These are phyloP conservation scores for Moesziomyces sp. DNA, from an alignment of 1,284 basidiomycete species.

Conservation along the genomic window DNA sequence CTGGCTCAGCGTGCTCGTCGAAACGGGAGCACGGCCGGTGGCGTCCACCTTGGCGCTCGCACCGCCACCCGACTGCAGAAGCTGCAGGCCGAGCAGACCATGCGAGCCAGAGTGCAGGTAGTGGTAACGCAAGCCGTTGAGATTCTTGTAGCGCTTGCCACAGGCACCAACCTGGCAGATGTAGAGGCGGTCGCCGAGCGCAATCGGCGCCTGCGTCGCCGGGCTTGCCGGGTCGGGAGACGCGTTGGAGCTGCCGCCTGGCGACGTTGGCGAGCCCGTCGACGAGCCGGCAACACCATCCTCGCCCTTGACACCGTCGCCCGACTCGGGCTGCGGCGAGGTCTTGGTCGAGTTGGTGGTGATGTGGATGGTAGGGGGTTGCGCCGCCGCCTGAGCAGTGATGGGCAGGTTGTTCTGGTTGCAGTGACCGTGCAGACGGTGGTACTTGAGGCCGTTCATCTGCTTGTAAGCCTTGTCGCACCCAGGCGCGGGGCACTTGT, in stretches of 20 bases:
- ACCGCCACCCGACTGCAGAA: constrained; percentile 63
- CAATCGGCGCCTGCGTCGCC: constrained; percentile 23
- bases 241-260: constrained; percentile 21
- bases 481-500: constrained; percentile 94
- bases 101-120: constrained; percentile 97
- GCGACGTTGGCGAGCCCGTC: constrained; percentile 31
- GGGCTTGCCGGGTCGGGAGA: constrained; percentile 43
- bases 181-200: constrained; percentile 53
- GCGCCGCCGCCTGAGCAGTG: constrained; percentile 41
- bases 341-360: constrained; percentile 34
- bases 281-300: constrained; percentile 20
- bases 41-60: constrained; percentile 64
- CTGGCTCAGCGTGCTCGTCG: constrained; percentile 60
- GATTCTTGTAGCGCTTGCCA: constrained; percentile 91
- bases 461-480: constrained; percentile 99
- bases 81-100: constrained; percentile 67
- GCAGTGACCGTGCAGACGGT: constrained; percentile 92
- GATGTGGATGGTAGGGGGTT: constrained; percentile 44
- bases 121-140: constrained; percentile 78
- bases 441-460: constrained; percentile 95
- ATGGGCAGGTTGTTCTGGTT: constrained; percentile 63
- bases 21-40: constrained; percentile 62
- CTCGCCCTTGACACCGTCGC: constrained; percentile 39
- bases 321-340: constrained; percentile 44
- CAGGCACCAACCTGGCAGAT: constrained; percentile 72